phyloP scores from a whole-genome alignment of 2,329 filamentous ascomycete genomes.

The Calonectria crousiana region DNA sequence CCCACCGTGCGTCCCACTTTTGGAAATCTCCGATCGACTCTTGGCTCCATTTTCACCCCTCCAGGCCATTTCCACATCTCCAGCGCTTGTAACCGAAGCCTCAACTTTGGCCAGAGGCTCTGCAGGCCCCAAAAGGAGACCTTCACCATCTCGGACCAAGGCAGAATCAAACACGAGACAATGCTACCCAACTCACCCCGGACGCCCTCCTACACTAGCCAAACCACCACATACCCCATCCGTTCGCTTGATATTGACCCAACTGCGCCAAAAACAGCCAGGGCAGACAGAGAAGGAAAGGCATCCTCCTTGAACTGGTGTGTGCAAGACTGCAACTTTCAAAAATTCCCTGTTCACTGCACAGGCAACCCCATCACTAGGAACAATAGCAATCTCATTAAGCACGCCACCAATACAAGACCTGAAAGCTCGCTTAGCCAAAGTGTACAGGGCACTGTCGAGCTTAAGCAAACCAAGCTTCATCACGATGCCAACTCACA shows the following conservation, averaged over 20 bases:
- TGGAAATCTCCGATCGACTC: background rate
- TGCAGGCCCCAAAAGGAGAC: background rate
- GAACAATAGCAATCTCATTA: background rate
- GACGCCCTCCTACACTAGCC: background rate
- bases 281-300: background rate
- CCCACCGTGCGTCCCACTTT: background rate
- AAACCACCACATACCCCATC: background rate
- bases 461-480: background rate
- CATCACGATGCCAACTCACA: background rate
- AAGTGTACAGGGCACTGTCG: background rate
- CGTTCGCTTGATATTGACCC: background rate
- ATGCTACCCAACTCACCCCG: background rate
- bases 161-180: conserved; percentile 5
- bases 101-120: background rate
- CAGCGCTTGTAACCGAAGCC: background rate
- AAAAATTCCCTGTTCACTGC: background rate
- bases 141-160: background rate
- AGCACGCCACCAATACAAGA: background rate
- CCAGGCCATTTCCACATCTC: background rate
- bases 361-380: too few relatives aligned
- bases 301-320: too few relatives aligned
- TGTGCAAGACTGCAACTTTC: background rate
- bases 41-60: background rate
- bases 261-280: background rate
- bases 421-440: background rate